A percentile compares a stretch with the other conserved stretches of the same genome.
Evolutionary conservation across 2,329 filamentous ascomycete genomes (phyloP).

Genomic region (Colletotrichum aenigma): DNA sequence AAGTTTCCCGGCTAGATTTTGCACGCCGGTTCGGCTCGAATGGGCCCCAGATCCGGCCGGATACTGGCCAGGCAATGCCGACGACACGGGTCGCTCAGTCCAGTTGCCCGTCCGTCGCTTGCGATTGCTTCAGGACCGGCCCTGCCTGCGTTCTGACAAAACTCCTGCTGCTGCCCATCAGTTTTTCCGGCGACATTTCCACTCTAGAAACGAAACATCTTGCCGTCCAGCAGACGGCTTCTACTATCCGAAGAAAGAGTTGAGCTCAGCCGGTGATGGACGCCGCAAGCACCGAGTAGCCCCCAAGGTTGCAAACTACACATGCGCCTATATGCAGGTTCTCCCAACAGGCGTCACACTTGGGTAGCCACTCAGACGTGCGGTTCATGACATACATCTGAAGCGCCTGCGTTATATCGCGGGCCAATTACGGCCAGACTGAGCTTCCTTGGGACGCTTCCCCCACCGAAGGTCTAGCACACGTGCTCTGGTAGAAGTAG

Average conservation of each 20-base stretch:
- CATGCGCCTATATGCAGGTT: conserved; percentile 19
- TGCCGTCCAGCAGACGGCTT: not conserved
- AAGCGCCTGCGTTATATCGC: not conserved
- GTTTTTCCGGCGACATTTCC: not conserved
- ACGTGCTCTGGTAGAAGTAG: no score
- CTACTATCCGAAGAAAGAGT: not conserved
- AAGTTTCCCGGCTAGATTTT: not conserved
- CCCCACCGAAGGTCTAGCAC: not conserved
- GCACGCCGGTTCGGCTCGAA: not conserved
- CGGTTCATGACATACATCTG: not conserved
- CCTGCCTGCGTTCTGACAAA: not conserved
- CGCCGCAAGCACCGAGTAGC: not conserved
- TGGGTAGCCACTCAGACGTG: not conserved
- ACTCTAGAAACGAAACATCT: not conserved
- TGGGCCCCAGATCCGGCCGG: not conserved
- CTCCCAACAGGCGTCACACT: conserved; percentile 1
- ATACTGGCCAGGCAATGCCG: not conserved
- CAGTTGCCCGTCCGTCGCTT: not conserved
- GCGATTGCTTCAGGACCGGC: not conserved
- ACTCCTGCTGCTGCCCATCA: not conserved
- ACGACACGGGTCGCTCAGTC: not conserved
- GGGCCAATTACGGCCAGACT: not conserved
- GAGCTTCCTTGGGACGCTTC: not conserved
- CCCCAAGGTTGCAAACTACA: conserved; percentile 4
- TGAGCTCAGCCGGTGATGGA: not conserved